Percentiles rank a stretch among this genome's conserved stretches.
These are phyloP conservation scores for Agaricus subrufescens DNA, from an alignment of 768 basidiomycete genomes.

Conservation along the genomic window DNA sequence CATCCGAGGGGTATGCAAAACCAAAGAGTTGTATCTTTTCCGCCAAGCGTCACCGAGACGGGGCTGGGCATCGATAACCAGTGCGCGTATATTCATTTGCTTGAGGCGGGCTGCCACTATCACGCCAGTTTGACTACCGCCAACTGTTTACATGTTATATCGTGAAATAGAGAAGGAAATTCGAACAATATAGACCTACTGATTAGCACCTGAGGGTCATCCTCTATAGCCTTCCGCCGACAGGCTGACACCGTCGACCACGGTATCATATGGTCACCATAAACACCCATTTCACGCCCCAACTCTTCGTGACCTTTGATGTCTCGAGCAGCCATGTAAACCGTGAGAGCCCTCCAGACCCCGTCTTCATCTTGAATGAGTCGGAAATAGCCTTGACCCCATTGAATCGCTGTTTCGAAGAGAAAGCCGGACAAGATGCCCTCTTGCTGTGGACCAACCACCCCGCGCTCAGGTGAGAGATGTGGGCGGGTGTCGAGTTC, in stretches of 20 bases:
- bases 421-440: constrained; percentile 2
- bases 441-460: not conserved
- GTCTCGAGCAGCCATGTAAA: not conserved
- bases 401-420: constrained; percentile 6
- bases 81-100: constrained; percentile 5
- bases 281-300: constrained; percentile 1
- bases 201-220: not conserved
- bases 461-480: constrained; percentile 1
- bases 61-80: constrained; percentile 1
- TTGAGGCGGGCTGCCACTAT: constrained; percentile 7
- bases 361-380: constrained; percentile 1
- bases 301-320: constrained; percentile 6
- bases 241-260: not conserved
- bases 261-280: constrained; percentile 1
- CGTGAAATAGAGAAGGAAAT: not conserved
- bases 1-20: constrained; percentile 1
- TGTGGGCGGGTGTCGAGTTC: not conserved
- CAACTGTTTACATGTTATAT: not conserved
- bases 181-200: not conserved
- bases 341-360: constrained; percentile 2
- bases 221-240: constrained; percentile 1
- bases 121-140: constrained; percentile 1
- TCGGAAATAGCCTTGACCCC: constrained; percentile 6
- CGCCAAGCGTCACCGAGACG: constrained; percentile 3
- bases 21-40: constrained; percentile 6